These are phyloP conservation scores for Skeletonema tropicum DNA, from an alignment of 108 stramenopile genomes.

Conservation along the genomic window DNA sequence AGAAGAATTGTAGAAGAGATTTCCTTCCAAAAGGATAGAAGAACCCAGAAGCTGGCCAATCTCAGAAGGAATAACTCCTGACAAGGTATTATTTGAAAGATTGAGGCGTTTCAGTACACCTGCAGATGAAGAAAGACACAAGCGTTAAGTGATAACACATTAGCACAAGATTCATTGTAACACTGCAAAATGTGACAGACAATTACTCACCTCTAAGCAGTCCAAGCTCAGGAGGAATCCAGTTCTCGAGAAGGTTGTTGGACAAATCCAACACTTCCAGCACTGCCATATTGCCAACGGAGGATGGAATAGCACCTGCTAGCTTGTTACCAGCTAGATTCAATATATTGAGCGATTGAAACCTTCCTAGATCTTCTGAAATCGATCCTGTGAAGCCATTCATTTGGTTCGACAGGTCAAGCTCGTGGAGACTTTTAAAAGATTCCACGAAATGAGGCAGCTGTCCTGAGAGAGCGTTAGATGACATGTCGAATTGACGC, in stretches of 20 bases:
- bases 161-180: no score
- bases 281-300: neutral
- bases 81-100: neutral
- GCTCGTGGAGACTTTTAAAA: neutral
- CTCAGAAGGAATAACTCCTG: neutral
- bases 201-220: neutral
- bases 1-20: neutral
- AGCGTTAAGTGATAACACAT: neutral
- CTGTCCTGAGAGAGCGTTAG: conserved; percentile 11
- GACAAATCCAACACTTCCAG: neutral
- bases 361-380: neutral
- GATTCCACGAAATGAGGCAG: conserved; percentile 20
- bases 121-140: neutral
- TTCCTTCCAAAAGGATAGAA: neutral
- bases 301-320: neutral
- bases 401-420: no score
- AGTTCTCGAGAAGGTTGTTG: neutral
- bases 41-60: neutral
- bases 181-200: no score
- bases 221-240: neutral
- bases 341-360: neutral
- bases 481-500: neutral
- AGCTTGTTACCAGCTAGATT: neutral
- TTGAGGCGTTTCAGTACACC: neutral
- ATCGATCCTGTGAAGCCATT: conserved; percentile 24